Base-by-base conservation (phyloP, 1,284 basidiomycete genomes). In the Anthracocystis setariae region DNA sequence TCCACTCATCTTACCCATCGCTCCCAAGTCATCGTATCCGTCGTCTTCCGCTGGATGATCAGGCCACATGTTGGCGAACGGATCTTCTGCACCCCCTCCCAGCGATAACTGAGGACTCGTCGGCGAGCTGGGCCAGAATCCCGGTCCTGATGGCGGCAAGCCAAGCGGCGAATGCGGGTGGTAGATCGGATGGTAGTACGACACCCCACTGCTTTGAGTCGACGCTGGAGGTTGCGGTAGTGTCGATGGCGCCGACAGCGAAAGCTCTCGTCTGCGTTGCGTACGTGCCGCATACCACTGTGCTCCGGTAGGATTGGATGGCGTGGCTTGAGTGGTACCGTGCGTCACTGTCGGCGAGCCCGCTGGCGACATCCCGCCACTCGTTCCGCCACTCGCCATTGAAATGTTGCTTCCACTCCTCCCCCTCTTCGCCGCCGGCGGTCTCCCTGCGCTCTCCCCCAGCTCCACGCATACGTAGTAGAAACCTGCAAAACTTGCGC, bases 391-490 rank as follows among this genome's bases (percentile, higher is more conserved):
- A 15, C 56, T 59, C 13, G 35, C 35, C 55, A 58, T 52, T n/a
- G 55, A 58, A 3, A 46, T 57, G 35, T 51, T 52, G 33, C 66
- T 70, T 8, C 25, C 38, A 23, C 66, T 70, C n/a, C 67, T 42
- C 8, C 37, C 52, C 17, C 67, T 51, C 23, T 21, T 42, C 18
- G 37, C 39, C 47, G 3, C 29, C 27, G 15, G 33, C 35, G 53
- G 45, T 15, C 33, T 37, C 2, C 39, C 54, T 18, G 60, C 70
- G 39, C 60, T 57, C 39, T 76, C 73, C 2, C 75, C 76, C 5
- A 91, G 88, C 80, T 91, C 90, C 39, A 92, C 89, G 79, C 91
- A 91, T 73, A 92, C 88, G 80, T 93, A 93, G 85, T 94, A 93
- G 84, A 94, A 80, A 13, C 71, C 72, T n/a, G 80, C 94, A 85